Percentiles rank a stretch among this genome's conserved stretches.
phyloP scores from a whole-genome alignment of 1,284 basidiomycete species.

The Lentinus polychrous region DNA sequence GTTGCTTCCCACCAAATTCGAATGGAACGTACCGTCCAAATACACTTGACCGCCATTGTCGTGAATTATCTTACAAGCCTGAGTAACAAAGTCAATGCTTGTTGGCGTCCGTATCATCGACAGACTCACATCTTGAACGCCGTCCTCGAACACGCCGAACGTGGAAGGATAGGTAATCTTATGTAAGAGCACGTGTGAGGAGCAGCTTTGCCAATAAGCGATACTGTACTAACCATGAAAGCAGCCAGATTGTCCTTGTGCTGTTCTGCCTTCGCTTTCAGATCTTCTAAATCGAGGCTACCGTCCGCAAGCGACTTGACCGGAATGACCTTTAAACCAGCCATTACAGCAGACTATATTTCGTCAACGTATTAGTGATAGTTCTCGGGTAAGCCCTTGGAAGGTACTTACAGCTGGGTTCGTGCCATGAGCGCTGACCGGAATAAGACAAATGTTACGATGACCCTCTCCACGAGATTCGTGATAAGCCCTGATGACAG shows the following conservation, averaged over 20 bases:
- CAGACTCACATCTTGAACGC: slow-evolving; percentile 65
- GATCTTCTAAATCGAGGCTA: slow-evolving; percentile 83
- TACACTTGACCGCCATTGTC: slow-evolving; percentile 97
- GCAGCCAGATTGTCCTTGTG: slow-evolving; percentile 91
- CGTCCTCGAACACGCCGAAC: slow-evolving; percentile 95
- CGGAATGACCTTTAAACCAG: slow-evolving; percentile 92
- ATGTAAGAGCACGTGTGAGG: slow-evolving; percentile 1
- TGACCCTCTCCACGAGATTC: slow-evolving; percentile 82
- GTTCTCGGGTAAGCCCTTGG: neutral
- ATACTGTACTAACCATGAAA: slow-evolving; percentile 77
- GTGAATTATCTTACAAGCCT: slow-evolving; percentile 92
- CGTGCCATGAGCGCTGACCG: slow-evolving; percentile 93
- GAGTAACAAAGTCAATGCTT: neutral
- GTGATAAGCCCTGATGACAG: slow-evolving; percentile 92
- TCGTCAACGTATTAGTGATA: neutral
- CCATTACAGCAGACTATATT: slow-evolving; percentile 89
- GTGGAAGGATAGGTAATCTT: slow-evolving; percentile 93
- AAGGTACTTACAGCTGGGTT: slow-evolving; percentile 75
- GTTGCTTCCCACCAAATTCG: slow-evolving; percentile 5
- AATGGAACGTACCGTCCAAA: slow-evolving; percentile 62
- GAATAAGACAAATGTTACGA: slow-evolving; percentile 91
- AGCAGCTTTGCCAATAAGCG: neutral
- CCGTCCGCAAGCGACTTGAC: slow-evolving; percentile 88
- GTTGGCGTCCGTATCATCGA: neutral
- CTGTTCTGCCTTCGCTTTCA: slow-evolving; percentile 82